Conservation (phyloP, 495 filamentous ascomycete species). For the Penicillium manginii region DNA sequence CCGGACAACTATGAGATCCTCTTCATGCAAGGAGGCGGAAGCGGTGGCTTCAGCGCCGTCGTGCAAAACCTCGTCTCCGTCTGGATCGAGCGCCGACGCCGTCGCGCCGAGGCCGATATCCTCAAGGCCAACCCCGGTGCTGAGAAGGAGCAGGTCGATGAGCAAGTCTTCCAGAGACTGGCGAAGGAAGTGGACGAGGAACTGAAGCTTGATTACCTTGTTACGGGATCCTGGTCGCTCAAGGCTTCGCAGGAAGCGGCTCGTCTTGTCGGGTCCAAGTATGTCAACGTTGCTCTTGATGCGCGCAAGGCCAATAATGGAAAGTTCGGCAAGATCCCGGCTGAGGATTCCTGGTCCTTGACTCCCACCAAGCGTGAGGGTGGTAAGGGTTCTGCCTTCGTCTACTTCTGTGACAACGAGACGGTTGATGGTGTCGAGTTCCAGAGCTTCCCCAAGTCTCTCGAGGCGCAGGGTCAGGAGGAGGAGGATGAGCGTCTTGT, state of each 20-base stretch:
- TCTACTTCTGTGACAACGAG: slow-evolving; percentile 94
- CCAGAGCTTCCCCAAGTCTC: slow-evolving; percentile 67
- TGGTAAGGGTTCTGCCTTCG: slow-evolving; percentile 65
- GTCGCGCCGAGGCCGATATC: slow-evolving; percentile 37
- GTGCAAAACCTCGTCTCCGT: slow-evolving; percentile 79
- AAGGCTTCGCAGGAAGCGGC: slow-evolving; percentile 89
- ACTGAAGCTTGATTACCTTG: slow-evolving; percentile 83
- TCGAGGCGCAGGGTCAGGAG: slow-evolving; percentile 54
- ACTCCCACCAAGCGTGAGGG: slow-evolving; percentile 58
- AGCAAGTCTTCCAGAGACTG: slow-evolving; percentile 60
- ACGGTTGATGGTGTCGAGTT: slow-evolving; percentile 89
- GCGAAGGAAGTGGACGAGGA: slow-evolving; percentile 64
- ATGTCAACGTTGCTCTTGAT: slow-evolving; percentile 80
- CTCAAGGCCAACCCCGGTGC: slow-evolving; percentile 34
- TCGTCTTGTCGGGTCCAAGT: slow-evolving; percentile 71
- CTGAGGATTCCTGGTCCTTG: slow-evolving; percentile 75
- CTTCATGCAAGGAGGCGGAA: slow-evolving; percentile 84
- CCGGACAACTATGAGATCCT: slow-evolving; percentile 76
- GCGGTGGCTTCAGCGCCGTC: slow-evolving; percentile 77
- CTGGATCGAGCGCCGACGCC: slow-evolving; percentile 72
- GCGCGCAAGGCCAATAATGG: slow-evolving; percentile 69
- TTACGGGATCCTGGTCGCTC: slow-evolving; percentile 88
- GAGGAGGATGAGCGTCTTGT: slow-evolving; percentile 67
- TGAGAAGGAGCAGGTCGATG: slow-evolving; percentile 46
- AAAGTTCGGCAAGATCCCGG: slow-evolving; percentile 87